phyloP scores from a whole-genome alignment of 179 eudicot species.

The Patellifolia procumbens region DNA sequence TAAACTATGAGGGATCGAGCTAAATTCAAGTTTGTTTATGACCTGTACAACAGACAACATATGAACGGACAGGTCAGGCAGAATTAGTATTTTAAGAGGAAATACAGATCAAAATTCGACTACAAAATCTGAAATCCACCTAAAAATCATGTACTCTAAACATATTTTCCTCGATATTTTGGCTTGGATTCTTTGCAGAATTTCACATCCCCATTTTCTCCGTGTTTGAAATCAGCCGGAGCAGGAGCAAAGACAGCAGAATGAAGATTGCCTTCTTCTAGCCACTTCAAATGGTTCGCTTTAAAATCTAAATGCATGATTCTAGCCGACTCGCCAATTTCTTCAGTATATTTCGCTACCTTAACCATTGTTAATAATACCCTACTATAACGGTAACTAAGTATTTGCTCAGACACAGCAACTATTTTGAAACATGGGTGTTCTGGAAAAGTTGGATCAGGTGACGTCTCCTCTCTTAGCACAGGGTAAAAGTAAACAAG shows the following conservation, averaged over 20 bases:
- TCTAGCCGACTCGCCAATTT: constrained; percentile 63
- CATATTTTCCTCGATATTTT: constrained; percentile 93
- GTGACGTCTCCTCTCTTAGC: constrained; percentile 66
- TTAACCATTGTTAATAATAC: constrained; percentile 92
- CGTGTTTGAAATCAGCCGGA: constrained; percentile 44
- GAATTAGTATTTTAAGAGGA: not conserved
- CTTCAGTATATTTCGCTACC: constrained; percentile 68
- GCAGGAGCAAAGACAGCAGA: constrained; percentile 88
- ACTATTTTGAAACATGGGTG: constrained; percentile 87
- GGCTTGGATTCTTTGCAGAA: constrained; percentile 64
- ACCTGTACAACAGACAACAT: constrained; percentile 6
- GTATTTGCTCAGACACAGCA: constrained; percentile 84
- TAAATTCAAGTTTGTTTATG: too few species aligned
- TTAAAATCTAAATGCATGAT: constrained; percentile 74
- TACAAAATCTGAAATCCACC: not conserved
- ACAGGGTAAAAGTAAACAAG: constrained; percentile 93
- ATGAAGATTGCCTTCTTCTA: constrained; percentile 92
- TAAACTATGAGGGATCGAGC: not conserved
- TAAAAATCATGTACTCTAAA: constrained; percentile 34
- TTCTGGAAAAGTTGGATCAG: constrained; percentile 69
- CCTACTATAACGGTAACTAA: constrained; percentile 83
- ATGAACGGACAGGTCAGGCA: constrained; percentile 1
- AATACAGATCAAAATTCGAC: not conserved
- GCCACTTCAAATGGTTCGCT: constrained; percentile 88
- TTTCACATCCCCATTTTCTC: constrained; percentile 46